These are phyloP conservation scores for Strobilomyces echinocephalus DNA, from an alignment of 768 basidiomycete species.

Conservation along the genomic window DNA sequence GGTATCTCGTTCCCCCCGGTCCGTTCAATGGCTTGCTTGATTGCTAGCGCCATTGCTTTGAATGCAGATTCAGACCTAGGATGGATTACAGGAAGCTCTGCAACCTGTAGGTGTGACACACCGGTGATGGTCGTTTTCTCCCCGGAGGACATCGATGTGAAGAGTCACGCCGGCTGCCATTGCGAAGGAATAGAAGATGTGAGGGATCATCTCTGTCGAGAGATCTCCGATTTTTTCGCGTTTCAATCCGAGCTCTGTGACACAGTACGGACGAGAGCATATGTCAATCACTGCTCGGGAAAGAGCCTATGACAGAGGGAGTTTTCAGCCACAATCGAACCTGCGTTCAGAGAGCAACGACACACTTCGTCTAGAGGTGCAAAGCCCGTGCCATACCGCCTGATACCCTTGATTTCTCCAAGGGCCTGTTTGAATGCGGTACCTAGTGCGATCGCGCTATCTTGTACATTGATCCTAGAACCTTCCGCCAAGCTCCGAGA, in stretches of 20 bases:
- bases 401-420: constrained; percentile 91
- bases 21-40: constrained; percentile 86
- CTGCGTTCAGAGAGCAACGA: not conserved
- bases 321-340: not conserved
- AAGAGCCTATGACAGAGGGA: constrained; percentile 60
- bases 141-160: constrained; percentile 90
- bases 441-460: constrained; percentile 82
- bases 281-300: constrained; percentile 97
- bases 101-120: constrained; percentile 32
- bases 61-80: constrained; percentile 92
- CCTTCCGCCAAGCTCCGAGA: constrained; percentile 6
- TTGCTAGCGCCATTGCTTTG: constrained; percentile 94
- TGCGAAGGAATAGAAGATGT: constrained; percentile 97
- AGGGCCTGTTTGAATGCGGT: constrained; percentile 92
- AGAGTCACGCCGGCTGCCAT: constrained; percentile 91
- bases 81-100: not conserved
- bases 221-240: constrained; percentile 93
- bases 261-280: constrained; percentile 94
- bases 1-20: constrained; percentile 91
- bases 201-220: constrained; percentile 97
- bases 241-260: constrained; percentile 81
- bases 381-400: constrained; percentile 92
- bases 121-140: constrained; percentile 98
- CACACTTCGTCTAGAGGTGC: constrained; percentile 93
- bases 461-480: constrained; percentile 49